Conservation (phyloP, 805 yeast species). For the Candida andamanensis region DNA sequence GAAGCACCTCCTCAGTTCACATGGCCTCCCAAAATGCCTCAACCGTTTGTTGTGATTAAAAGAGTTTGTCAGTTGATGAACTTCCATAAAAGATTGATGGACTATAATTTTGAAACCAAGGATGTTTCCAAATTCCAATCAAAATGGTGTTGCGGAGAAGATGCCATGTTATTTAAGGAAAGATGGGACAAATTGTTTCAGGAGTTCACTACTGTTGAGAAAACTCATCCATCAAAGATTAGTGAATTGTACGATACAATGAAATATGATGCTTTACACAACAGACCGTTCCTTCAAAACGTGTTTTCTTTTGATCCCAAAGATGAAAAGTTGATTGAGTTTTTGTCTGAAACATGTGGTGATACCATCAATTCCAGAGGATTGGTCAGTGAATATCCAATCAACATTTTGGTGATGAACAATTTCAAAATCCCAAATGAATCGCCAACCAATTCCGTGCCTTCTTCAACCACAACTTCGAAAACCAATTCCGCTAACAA, state of each 20-base stretch:
- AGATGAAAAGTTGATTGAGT: constrained; percentile 29
- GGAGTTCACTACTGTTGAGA: constrained; percentile 88
- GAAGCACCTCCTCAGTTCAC: constrained; percentile 97
- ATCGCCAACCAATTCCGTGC: constrained; percentile 16
- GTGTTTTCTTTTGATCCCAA: constrained; percentile 64
- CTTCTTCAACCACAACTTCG: constrained; percentile 18
- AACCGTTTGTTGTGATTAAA: constrained; percentile 90
- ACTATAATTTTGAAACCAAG: constrained; percentile 63
- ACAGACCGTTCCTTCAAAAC: constrained; percentile 79
- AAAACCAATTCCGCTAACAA: constrained; percentile 19
- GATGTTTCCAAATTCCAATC: constrained; percentile 66
- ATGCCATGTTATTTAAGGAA: constrained; percentile 82
- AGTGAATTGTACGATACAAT: constrained; percentile 96
- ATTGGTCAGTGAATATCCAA: constrained; percentile 66
- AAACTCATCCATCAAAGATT: constrained; percentile 95
- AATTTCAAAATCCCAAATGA: constrained; percentile 59
- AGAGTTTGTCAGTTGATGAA: constrained; percentile 94
- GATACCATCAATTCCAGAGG: constrained; percentile 44
- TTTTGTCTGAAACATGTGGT: constrained; percentile 38
- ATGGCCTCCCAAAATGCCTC: constrained; percentile 98
- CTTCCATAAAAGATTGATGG: constrained; percentile 81
- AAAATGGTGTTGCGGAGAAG: constrained; percentile 96
- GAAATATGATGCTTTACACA: constrained; percentile 97
- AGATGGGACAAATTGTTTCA: constrained; percentile 96
- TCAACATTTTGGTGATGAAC: constrained; percentile 70